Conservation (phyloP, 495 filamentous ascomycete genomes). For the Aspergillus egyptiacus region DNA sequence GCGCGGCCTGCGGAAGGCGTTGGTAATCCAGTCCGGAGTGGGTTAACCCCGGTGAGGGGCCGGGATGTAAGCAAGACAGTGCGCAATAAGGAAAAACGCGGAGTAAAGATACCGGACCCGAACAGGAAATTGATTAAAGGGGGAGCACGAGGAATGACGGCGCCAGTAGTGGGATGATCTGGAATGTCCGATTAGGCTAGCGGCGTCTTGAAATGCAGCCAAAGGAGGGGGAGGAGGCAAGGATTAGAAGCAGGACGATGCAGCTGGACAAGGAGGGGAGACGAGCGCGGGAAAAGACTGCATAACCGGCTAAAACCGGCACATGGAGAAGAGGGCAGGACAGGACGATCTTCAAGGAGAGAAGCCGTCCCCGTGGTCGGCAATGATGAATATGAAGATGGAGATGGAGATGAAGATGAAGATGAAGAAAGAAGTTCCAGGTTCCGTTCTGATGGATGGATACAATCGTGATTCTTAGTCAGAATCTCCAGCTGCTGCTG, state of each 20-base stretch:
- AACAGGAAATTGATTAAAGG: neutral
- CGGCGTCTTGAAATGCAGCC: neutral
- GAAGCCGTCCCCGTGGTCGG: neutral
- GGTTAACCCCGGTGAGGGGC: neutral
- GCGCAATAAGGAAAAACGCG: neutral
- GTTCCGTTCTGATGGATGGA: neutral
- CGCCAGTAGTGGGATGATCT: neutral
- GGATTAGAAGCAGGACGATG: slow-evolving; percentile 7
- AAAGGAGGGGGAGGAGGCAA: neutral
- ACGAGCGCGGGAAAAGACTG: neutral
- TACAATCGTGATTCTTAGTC: slow-evolving; percentile 8
- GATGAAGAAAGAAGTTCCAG: neutral
- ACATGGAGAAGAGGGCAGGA: slow-evolving; percentile 9
- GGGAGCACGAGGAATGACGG: neutral
- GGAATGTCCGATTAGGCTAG: neutral
- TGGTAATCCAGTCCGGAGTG: neutral
- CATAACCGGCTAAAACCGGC: too few relatives aligned
- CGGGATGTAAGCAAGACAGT: neutral
- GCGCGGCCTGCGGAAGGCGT: neutral
- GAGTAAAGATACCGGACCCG: neutral
- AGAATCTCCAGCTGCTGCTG: too few relatives aligned
- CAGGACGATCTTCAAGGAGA: neutral
- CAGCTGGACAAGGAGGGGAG: slow-evolving; percentile 1
- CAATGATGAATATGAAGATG: neutral
- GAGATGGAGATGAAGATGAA: neutral